phyloP scores from a whole-genome alignment of 495 filamentous ascomycete species.

The Neurospora discreta region DNA sequence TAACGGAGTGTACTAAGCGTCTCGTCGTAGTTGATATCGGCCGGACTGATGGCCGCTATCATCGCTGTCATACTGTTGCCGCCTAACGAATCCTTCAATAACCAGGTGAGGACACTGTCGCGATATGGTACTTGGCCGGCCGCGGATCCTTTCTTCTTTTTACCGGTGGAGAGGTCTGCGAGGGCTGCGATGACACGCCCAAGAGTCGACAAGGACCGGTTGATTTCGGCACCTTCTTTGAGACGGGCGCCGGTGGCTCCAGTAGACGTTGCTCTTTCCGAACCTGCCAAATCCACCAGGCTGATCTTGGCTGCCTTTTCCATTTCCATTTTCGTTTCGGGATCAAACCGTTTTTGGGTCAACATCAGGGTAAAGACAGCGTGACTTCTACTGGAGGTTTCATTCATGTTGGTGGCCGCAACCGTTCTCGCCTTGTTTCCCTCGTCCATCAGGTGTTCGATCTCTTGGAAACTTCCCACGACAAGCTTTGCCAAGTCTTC shows the following conservation, averaged over 20 bases:
- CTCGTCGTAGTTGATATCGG: conserved; percentile 99
- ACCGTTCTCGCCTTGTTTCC: conserved; percentile 98
- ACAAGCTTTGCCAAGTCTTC: conserved; percentile 95
- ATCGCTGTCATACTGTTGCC: conserved; percentile 99
- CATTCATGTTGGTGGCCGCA: conserved; percentile 99
- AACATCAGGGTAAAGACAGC: conserved; percentile 96
- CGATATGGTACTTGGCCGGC: conserved; percentile 85
- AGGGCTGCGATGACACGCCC: conserved; percentile 97
- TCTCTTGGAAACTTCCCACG: conserved; percentile 93
- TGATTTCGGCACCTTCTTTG: conserved; percentile 99
- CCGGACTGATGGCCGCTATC: conserved; percentile 97
- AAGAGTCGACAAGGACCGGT: conserved; percentile 88
- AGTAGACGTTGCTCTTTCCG: conserved; percentile 90
- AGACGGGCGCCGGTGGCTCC: conserved; percentile 90
- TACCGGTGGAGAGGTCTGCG: conserved; percentile 78
- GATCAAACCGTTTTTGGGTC: conserved; percentile 86
- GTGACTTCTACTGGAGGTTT: conserved; percentile 95
- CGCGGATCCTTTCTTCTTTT: conserved; percentile 59
- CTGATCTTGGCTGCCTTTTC: conserved; percentile 98
- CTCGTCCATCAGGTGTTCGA: conserved; percentile 97
- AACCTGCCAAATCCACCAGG: conserved; percentile 94
- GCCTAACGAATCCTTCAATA: conserved; percentile 93
- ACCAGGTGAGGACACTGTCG: conserved; percentile 93
- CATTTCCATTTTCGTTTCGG: conserved; percentile 88
- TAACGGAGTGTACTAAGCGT: conserved; percentile 92